Conservation (phyloP, 2,329 filamentous ascomycete genomes). For the Fusarium stilboides region DNA sequence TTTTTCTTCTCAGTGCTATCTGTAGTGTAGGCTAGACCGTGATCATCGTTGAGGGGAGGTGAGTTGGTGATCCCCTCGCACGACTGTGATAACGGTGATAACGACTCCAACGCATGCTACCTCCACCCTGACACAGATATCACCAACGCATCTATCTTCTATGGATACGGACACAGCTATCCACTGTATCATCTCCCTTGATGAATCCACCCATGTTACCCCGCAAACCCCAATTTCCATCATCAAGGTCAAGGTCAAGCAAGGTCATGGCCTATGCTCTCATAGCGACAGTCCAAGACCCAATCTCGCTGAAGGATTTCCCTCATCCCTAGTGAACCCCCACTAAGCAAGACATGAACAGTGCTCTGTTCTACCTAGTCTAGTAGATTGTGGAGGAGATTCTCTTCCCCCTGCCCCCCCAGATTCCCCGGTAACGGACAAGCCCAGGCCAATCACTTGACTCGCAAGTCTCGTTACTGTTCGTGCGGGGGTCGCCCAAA, state of each 20-base stretch:
- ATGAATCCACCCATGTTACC: background rate
- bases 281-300: no score
- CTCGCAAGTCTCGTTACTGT: background rate
- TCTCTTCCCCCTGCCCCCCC: background rate
- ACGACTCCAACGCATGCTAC: background rate
- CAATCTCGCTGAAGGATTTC: background rate
- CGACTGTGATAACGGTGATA: background rate
- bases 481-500: conserved; percentile 10
- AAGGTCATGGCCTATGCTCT: no score
- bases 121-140: background rate
- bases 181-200: background rate
- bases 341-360: conserved; percentile 1
- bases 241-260: background rate
- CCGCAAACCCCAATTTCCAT: conserved; percentile 20
- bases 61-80: background rate
- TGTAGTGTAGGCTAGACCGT: no score
- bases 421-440: conserved; percentile 38
- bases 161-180: background rate
- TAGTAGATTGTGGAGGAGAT: conserved; percentile 9
- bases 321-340: background rate
- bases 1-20: conserved; percentile 5
- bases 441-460: conserved; percentile 14
- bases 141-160: background rate
- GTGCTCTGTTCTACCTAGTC: background rate
- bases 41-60: background rate